Percentiles rank a stretch among this genome's conserved stretches.
Evolutionary conservation across 768 basidiomycete genomes (phyloP).

Genomic region (Hebeloma cylindrosporum): DNA sequence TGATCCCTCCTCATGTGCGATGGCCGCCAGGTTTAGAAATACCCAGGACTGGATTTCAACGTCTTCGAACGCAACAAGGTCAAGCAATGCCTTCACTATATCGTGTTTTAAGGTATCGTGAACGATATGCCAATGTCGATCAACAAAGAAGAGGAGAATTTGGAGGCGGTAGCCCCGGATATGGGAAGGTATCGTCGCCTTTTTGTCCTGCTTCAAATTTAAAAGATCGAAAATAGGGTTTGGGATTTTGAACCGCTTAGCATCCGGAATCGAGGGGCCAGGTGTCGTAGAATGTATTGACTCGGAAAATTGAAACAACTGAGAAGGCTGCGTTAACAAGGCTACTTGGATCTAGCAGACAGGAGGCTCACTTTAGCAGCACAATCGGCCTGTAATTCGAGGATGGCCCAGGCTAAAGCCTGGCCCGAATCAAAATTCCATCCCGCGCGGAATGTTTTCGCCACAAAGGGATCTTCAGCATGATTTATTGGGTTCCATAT

Average conservation of each 20-base stretch:
- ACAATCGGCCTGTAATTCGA: slow-evolving; percentile 82
- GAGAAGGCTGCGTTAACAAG: slow-evolving; percentile 8
- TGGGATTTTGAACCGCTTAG: slow-evolving; percentile 56
- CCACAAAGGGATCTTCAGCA: slow-evolving; percentile 52
- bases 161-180: slow-evolving; percentile 60
- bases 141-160: slow-evolving; percentile 80
- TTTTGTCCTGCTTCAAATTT: slow-evolving; percentile 48
- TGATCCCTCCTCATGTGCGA: slow-evolving; percentile 52
- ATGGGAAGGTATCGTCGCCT: slow-evolving; percentile 27
- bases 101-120: slow-evolving; percentile 57
- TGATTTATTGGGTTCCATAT: slow-evolving; percentile 25
- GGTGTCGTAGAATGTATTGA: slow-evolving; percentile 39
- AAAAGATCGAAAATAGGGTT: slow-evolving; percentile 62
- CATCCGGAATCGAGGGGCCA: slow-evolving; percentile 25
- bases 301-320: slow-evolving; percentile 71
- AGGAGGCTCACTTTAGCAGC: slow-evolving; percentile 54
- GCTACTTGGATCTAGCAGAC: background rate
- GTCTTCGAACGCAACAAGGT: slow-evolving; percentile 66
- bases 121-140: slow-evolving; percentile 70
- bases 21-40: slow-evolving; percentile 75
- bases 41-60: slow-evolving; percentile 76
- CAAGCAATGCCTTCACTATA: slow-evolving; percentile 54
- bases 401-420: slow-evolving; percentile 74
- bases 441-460: slow-evolving; percentile 70
- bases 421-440: slow-evolving; percentile 68